Base-by-base conservation (phyloP, 768 basidiomycete genomes). In the Kwoniella sp. region DNA sequence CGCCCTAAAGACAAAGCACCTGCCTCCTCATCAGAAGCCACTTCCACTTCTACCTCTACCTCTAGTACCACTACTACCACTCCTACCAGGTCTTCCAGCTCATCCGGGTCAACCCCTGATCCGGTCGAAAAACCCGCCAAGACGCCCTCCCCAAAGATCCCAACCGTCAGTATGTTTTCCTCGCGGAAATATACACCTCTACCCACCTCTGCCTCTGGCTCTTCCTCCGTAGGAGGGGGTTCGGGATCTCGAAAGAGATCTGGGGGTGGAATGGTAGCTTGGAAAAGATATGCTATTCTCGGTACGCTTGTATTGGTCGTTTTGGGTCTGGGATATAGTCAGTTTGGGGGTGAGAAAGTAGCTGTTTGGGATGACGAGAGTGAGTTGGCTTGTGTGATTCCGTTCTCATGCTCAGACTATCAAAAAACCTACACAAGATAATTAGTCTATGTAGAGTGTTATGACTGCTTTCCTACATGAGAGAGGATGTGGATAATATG, bases 121-220 rank as follows among this genome's bases (percentile, higher is more conserved):
- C 59, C 44, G 24, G 12, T 12, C 46, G 36, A 26, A 0, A 44
- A 24, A 9, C 19, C 15, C 15, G 46, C 26, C 58, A 59, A 55
- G 26, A 64, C 63, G 58, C 58, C 63, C 19, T 66, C 62, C 40
- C 54, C 54, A 17, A 64, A 59, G 25, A 47, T 54, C 17, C 26
- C 49, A 8, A 54, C 53, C 27, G 46, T 62, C 58, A 66, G 44
- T 52, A 78, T 78, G 77, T 78, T 78, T 60, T 63, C 68, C 29
- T 68, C 74, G 40, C 64, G 77, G 19, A 78, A 76, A 63, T 78
- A 78, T 51, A 58, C 73, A 12, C 69, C 77, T 30, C 62, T 78
- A 0, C 77, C 77, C n/a, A 74, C 74, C 19, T 68, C 63, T 25
- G 47, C 64, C 26, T 44, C 40, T 44, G 40, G 40, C 40, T 44